Evolutionary conservation across 2,329 filamentous ascomycete species (phyloP), one percentile per base, ranked within the genome.

Genomic region (Xenoacremonium recifei): DNA sequence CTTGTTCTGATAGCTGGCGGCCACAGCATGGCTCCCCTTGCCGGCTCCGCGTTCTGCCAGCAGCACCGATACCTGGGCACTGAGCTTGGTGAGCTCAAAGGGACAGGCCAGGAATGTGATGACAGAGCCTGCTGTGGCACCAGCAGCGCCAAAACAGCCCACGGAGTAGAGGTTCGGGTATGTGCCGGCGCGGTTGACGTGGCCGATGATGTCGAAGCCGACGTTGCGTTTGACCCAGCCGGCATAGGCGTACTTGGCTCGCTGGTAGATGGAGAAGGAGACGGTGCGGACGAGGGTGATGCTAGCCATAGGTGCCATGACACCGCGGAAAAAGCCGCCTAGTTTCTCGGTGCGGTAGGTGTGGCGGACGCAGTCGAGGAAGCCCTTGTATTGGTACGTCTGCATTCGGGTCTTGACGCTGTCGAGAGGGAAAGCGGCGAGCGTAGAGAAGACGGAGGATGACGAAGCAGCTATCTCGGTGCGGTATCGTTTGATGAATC

Each of bases 391-490:
- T 50, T 85, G 82, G 67, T 93, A 92, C 52, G 86, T 87, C 71
- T 95, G 89, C 82, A 93, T 89, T 59, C 89, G 86, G 42, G 87
- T 91, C 73, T 95, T 95, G 63, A 92, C 85, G 57, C 89, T 92
- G 65, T 95, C 89, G 54, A 95, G 79, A 17, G 89, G 89, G 61
- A 92, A 95, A n/a, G 88, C 85, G 51, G 79, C 75, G 60, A 89
- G 77, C 31, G 88, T 93, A 27, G 86, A 89, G 42, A 92, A 74
- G 51, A 91, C 75, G 65, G 85, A 91, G 61, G 85, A 87, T 29
- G 82, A 75, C 66, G 84, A 87, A 33, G 89, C 88, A 47, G 87
- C 82, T 52, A 93, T 82, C 68, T 92, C 86, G 36, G 85, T 91
- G 51, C 87, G 80, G 66, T 93, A 92, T 53, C 77, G 78, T 70